Conservation (phyloP, 106 monocot species). For the Xerophyta viscosa region DNA sequence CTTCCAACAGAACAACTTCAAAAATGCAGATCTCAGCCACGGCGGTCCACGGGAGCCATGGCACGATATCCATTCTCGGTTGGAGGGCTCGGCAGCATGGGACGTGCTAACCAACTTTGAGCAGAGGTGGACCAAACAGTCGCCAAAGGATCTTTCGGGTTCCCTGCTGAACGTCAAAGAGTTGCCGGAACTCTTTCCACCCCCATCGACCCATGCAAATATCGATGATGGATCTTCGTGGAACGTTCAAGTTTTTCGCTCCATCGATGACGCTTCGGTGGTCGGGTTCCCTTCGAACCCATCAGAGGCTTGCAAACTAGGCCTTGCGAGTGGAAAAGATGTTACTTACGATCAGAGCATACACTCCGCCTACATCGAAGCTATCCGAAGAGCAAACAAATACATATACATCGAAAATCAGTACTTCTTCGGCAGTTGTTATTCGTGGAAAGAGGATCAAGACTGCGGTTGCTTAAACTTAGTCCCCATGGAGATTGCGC, state of each 20-base stretch:
- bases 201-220: not conserved
- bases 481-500: constrained; percentile 33
- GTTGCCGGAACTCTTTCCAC: not conserved
- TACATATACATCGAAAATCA: constrained; percentile 46
- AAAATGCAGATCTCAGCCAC: constrained; percentile 10
- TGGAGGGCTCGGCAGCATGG: constrained; percentile 4
- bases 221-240: not conserved
- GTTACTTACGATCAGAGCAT: constrained; percentile 29
- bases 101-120: constrained; percentile 6
- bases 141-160: not conserved
- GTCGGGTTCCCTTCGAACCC: not conserved
- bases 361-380: constrained; percentile 27
- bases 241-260: constrained; percentile 5
- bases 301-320: constrained; percentile 2
- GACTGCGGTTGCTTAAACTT: constrained; percentile 12
- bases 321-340: constrained; percentile 29
- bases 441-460: constrained; percentile 24
- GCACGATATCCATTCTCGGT: constrained; percentile 6
- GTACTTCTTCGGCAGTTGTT: constrained; percentile 34
- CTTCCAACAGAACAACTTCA: constrained; percentile 51
- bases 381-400: constrained; percentile 33
- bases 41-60: constrained; percentile 19
- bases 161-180: too few species aligned
- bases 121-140: not conserved
- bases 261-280: not conserved